These are phyloP conservation scores for Puccinia brachypodii DNA, from an alignment of 1,284 basidiomycete species.

Conservation along the genomic window DNA sequence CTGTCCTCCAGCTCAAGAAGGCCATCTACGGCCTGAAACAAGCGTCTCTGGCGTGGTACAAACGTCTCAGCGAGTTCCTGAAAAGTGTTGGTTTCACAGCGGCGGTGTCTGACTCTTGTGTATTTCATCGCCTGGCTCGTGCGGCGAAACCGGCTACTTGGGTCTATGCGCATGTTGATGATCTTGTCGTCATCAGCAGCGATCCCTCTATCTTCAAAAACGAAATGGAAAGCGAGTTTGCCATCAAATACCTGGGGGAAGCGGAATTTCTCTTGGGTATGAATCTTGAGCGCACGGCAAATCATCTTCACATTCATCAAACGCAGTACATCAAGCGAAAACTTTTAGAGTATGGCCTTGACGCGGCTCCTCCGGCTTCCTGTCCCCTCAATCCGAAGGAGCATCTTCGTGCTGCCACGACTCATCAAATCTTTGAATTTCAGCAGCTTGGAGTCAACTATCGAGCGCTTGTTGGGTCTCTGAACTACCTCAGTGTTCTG, in stretches of 20 bases:
- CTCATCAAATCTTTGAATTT: background rate
- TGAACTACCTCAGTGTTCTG: too few species aligned
- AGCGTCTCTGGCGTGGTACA: background rate
- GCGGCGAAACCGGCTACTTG: background rate
- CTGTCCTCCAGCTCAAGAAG: background rate
- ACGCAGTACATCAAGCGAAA: background rate
- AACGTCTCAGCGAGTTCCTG: background rate
- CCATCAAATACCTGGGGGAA: background rate
- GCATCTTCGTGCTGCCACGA: conserved; percentile 62
- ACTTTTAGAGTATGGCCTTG: background rate
- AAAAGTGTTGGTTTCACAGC: background rate
- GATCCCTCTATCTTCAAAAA: background rate
- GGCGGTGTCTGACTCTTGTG: background rate
- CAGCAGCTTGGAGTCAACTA: background rate
- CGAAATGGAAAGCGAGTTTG: background rate
- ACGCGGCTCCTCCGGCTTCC: background rate
- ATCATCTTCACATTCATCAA: background rate
- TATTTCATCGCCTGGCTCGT: background rate
- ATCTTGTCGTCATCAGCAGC: too few species aligned
- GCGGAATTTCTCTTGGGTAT: conserved; percentile 2
- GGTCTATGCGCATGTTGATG: background rate
- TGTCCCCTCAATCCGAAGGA: conserved; percentile 61
- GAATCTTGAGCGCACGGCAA: background rate
- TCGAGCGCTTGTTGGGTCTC: background rate
- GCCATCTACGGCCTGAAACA: background rate